These are phyloP conservation scores for Cutaneotrichosporon arboriforme DNA, from an alignment of 1,284 basidiomycete species.

Conservation along the genomic window DNA sequence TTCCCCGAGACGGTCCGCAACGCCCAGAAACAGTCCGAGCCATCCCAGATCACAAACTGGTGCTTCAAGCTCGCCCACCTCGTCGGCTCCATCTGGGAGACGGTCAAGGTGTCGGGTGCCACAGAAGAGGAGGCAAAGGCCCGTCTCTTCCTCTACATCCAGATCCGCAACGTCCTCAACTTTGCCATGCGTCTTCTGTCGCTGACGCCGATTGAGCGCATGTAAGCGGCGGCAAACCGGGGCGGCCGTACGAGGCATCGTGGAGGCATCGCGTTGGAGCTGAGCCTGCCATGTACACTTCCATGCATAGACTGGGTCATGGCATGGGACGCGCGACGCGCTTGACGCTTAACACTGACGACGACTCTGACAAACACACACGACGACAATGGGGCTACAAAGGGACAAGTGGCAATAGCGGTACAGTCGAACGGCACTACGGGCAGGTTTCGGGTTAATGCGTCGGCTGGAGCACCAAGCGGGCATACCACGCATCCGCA, in stretches of 20 bases:
- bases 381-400: neutral
- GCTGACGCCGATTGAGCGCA: conserved; percentile 81
- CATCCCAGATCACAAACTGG: conserved; percentile 70
- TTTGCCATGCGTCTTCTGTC: conserved; percentile 83
- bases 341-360: neutral
- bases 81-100: conserved; percentile 48
- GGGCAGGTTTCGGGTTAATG: too few species aligned
- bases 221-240: conserved; percentile 56
- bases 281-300: neutral
- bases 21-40: conserved; percentile 80
- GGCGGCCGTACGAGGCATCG: too few species aligned
- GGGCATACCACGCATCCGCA: neutral
- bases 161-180: conserved; percentile 79
- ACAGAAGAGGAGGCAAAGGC: conserved; percentile 66
- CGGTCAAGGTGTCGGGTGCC: conserved; percentile 71
- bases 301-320: neutral
- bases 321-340: too few species aligned
- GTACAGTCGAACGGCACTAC: too few species aligned
- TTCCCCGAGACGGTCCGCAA: conserved; percentile 88
- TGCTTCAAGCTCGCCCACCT: conserved; percentile 50
- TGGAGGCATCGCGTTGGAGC: too few species aligned
- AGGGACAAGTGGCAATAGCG: too few species aligned
- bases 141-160: conserved; percentile 84
- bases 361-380: too few species aligned
- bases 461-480: neutral